Base-by-base conservation (phyloP, 768 basidiomycete species). In the Rubroboletus pulcherrimus region DNA sequence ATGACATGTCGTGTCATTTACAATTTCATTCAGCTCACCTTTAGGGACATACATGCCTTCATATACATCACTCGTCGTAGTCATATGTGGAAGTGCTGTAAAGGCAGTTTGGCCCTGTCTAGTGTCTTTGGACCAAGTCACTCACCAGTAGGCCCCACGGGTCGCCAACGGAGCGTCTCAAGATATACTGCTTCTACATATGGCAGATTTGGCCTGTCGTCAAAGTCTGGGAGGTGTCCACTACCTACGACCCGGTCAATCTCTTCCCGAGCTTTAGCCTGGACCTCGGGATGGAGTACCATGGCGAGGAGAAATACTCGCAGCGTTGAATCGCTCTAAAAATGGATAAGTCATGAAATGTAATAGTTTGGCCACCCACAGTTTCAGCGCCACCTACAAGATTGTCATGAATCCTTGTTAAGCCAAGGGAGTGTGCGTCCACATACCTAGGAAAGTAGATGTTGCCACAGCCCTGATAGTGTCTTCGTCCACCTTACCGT, bases 141-240 rank as follows among this genome's bases (percentile, higher is more conserved):
- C 62, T 60, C 33, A 71, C 74, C 66, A 3, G 53, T 40, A 2
- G 74, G 73, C 10, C 59, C 37, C 24, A 61, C 62, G 5, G 71
- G 66, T 24, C 61, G 59, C 71, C 71, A 75, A 46, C 74, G 61
- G 26, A 68, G 31, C 8, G 56, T 64, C 55, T 76, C 76, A 9
- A 68, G 59, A 38, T 62, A 61, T 7, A 74, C 30, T 1, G 66
- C 74, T 33, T 70, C 66, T 0, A 71, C 37, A 24, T 70, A 74
- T 6, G 73, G 73, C 14, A 76, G 59, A 41, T 46, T 33, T 6
- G 57, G 44, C 47, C 62, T 59, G 37, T 74, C 72, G 9, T 21
- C 57, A 19, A 72, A 63, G 14, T 58, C 55, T 5, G 73, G 74
- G 15, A 71, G 60, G 4, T 69, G 63, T 5, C 58, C 58, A 24